phyloP scores from a whole-genome alignment of 805 yeast species.

The Zygoascus tannicola region DNA sequence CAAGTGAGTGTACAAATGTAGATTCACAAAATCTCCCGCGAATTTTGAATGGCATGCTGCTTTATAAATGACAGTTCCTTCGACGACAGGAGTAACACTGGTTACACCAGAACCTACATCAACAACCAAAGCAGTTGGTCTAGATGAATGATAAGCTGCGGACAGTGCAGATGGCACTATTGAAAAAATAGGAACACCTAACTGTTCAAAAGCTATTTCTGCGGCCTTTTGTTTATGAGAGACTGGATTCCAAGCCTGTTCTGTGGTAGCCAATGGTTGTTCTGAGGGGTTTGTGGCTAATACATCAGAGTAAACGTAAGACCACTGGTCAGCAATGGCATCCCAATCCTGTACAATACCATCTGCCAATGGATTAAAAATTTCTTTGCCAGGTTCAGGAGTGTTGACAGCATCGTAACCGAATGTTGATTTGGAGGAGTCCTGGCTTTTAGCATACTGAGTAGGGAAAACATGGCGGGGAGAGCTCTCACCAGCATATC shows the following conservation, averaged over 20 bases:
- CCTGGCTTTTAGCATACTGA: slow-evolving; percentile 35
- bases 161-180: slow-evolving; percentile 70
- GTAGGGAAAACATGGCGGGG: slow-evolving; percentile 74
- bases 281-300: slow-evolving; percentile 49
- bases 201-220: slow-evolving; percentile 65
- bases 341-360: slow-evolving; percentile 49
- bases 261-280: slow-evolving; percentile 53
- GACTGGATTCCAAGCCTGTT: slow-evolving; percentile 60
- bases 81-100: slow-evolving; percentile 39
- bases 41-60: slow-evolving; percentile 19
- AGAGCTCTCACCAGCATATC: slow-evolving; percentile 84
- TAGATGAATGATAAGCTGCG: slow-evolving; percentile 41
- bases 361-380: slow-evolving; percentile 27
- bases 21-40: slow-evolving; percentile 79
- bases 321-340: slow-evolving; percentile 57
- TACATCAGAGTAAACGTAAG: slow-evolving; percentile 44
- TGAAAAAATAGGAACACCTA: slow-evolving; percentile 68
- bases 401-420: slow-evolving; percentile 38
- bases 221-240: slow-evolving; percentile 48
- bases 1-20: slow-evolving; percentile 47
- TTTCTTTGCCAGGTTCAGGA: slow-evolving; percentile 26
- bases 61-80: slow-evolving; percentile 57
- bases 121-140: slow-evolving; percentile 66
- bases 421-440: slow-evolving; percentile 16
- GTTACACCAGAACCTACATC: slow-evolving; percentile 69